Evolutionary conservation across 129 eudicot species (phyloP), one percentile per base, ranked within the genome.

Genomic region (Sambucus nigra): DNA sequence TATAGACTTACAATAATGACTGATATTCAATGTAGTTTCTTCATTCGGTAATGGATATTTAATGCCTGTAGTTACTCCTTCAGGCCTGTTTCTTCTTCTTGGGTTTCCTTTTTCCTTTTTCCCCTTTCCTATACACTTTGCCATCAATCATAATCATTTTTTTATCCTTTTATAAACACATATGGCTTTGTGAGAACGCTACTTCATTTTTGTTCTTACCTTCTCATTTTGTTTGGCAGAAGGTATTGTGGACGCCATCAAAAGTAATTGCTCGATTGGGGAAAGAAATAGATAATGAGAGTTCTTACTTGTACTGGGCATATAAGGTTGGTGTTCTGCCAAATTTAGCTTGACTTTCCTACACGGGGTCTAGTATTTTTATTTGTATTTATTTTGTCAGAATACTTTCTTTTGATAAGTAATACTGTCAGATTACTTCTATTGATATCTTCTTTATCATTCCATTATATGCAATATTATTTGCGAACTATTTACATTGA

Each of bases 231-330:
- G 55, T 58, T 27, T 23, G 40, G 53, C 77, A 91, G 99, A 80
- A 71, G 28, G 70, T 80, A 47, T 50, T 74, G 35, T 92, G 99
- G 99, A 92, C 96, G 1, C 99, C 99, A 8, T 86, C 99, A 16
- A 86, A 77, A 69, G 70, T 92, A 35, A 82, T 92, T 64, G 87
- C 99, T 26, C 99, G 95, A 57, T 71, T 91, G 69, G 99, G 99
- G 61, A 91, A 79, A 76, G 99, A 91, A 67, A 91, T 91, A 13
- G 79, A 86, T 47, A 48, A 86, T 19, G 93, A 91, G 70, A 79
- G 77, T 29, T 91, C 99, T 29, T 91, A 91, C 69, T 69, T 91
- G 50, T 91, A 85, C 67, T 86, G 95, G 99, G 99, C 99, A 44
- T 79, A 79, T 59, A 91, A 91, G 99, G 99, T 86, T 17, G 48